A percentile compares a stretch with the other conserved stretches of the same genome.
These are phyloP conservation scores for Neoboletus subvelutipes DNA, from an alignment of 768 basidiomycete genomes.

Conservation along the genomic window DNA sequence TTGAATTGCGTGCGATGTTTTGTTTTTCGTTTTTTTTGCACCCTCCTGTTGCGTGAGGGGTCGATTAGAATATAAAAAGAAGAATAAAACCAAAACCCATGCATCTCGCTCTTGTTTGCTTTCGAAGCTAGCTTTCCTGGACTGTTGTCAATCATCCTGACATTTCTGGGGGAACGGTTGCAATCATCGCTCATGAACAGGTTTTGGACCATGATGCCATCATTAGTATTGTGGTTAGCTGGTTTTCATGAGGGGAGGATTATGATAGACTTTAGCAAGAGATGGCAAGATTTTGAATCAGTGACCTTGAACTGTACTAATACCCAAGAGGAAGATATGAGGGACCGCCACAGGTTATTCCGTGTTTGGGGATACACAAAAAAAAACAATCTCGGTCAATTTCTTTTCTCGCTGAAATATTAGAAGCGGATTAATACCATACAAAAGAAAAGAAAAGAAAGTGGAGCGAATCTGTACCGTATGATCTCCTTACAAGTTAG, in stretches of 20 bases:
- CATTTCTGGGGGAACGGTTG: too few relatives aligned
- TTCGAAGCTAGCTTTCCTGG: neutral
- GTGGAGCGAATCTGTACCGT: too few relatives aligned
- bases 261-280: neutral
- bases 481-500: too few relatives aligned
- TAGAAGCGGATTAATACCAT: too few relatives aligned
- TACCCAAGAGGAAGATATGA: too few relatives aligned
- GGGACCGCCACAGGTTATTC: too few relatives aligned
- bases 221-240: neutral
- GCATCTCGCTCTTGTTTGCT: neutral
- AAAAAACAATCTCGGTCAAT: too few relatives aligned
- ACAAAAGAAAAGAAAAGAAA: too few relatives aligned
- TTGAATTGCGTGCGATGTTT: conserved; percentile 14
- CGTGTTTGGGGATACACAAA: too few relatives aligned
- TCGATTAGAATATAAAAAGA: conserved; percentile 14
- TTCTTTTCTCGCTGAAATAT: too few relatives aligned
- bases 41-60: conserved; percentile 28
- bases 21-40: conserved; percentile 10
- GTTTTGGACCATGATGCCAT: too few relatives aligned
- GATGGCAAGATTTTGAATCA: neutral
- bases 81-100: neutral
- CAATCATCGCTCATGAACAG: too few relatives aligned
- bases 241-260: neutral
- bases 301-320: neutral
- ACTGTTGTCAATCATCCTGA: neutral